These are phyloP conservation scores for Staphylotrichum longicolle DNA, from an alignment of 495 filamentous ascomycete species.

Conservation along the genomic window DNA sequence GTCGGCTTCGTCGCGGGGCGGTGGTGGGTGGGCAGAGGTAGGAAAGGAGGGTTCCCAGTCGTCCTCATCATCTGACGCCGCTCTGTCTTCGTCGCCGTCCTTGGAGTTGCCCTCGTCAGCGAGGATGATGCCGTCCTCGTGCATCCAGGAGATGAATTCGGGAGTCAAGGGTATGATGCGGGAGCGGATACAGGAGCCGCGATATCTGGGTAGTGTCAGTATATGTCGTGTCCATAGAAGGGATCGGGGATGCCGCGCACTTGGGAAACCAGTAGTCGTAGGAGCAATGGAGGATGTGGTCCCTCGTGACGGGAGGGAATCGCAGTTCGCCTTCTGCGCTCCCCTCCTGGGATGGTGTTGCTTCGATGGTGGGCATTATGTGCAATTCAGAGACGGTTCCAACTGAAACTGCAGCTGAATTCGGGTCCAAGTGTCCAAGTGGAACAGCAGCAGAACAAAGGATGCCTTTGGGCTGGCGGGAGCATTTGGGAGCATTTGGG, in stretches of 20 bases:
- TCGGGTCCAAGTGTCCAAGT: no score
- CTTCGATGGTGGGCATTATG: constrained; percentile 33
- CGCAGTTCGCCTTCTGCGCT: constrained; percentile 45
- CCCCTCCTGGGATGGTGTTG: constrained; percentile 16
- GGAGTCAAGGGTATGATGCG: constrained; percentile 71
- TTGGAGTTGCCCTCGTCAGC: constrained; percentile 54
- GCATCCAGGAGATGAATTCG: constrained; percentile 81
- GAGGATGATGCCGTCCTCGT: constrained; percentile 88
- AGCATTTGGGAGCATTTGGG: neutral
- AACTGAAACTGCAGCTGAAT: no score
- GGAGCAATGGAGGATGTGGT: constrained; percentile 90
- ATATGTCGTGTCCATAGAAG: neutral
- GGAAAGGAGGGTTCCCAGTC: constrained; percentile 44
- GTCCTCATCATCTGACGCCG: constrained; percentile 48
- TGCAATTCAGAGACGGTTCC: no score
- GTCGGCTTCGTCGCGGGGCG: constrained; percentile 27
- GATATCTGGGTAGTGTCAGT: constrained; percentile 54
- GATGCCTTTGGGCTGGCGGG: no score
- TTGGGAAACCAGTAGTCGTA: constrained; percentile 87
- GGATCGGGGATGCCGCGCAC: constrained; percentile 42
- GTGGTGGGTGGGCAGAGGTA: constrained; percentile 32
- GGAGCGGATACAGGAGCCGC: constrained; percentile 76
- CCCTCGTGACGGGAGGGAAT: constrained; percentile 77
- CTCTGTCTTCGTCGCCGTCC: constrained; percentile 40
- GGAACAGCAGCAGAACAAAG: no score